Evolutionary conservation across 2,329 filamentous ascomycete species (phyloP).

Genomic region (Pestalotiopsis sp.): DNA sequence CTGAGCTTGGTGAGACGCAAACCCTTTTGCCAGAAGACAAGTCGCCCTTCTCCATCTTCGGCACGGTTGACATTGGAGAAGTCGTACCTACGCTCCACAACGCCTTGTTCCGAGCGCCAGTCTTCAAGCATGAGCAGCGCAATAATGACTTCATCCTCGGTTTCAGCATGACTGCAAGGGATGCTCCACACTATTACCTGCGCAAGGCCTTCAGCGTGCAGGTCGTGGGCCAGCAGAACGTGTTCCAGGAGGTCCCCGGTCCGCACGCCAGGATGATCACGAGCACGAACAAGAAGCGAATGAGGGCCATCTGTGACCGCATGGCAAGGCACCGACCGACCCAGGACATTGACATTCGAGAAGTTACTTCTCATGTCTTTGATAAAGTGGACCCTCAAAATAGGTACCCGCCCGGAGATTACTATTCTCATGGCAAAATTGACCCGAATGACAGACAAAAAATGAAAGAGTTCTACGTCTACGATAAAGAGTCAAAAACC

Average conservation of each 20-base stretch:
- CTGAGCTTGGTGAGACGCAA: constrained; percentile 85
- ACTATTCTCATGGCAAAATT: constrained; percentile 8
- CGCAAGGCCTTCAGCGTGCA: constrained; percentile 90
- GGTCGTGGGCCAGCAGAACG: constrained; percentile 90
- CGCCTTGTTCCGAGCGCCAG: constrained; percentile 90
- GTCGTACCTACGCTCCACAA: constrained; percentile 91
- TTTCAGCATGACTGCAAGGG: constrained; percentile 75
- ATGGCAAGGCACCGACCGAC: constrained; percentile 78
- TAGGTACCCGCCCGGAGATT: constrained; percentile 11
- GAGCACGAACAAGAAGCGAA: constrained; percentile 92
- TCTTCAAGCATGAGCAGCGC: constrained; percentile 84
- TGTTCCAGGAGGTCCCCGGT: constrained; percentile 87
- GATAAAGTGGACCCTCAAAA: constrained; percentile 96
- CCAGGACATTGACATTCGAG: constrained; percentile 72
- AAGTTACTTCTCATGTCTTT: constrained; percentile 89
- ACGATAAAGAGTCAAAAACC: constrained; percentile 84
- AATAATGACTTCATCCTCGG: constrained; percentile 85
- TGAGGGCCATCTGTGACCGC: constrained; percentile 94
- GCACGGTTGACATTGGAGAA: constrained; percentile 88
- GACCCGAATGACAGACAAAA: constrained; percentile 60
- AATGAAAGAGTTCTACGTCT: constrained; percentile 93
- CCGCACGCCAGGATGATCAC: constrained; percentile 95
- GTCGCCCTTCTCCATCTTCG: constrained; percentile 94
- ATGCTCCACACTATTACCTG: constrained; percentile 81
- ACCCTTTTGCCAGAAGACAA: constrained; percentile 91